Evolutionary conservation across 2,329 filamentous ascomycete species (phyloP).

Genomic region (Paecilomyces niveus): DNA sequence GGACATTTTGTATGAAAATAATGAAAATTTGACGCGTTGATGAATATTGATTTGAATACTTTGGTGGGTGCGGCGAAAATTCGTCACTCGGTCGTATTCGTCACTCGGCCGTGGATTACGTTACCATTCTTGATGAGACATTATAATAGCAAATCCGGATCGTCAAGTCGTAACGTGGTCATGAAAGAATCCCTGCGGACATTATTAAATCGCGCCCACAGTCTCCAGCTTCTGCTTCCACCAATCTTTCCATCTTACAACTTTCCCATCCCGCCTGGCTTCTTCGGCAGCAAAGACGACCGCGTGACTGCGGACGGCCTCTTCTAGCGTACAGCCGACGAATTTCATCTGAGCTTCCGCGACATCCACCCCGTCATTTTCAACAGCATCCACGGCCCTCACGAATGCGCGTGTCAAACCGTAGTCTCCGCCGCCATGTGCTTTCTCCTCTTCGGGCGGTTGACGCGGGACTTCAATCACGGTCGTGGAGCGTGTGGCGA

Average conservation of each 20-base stretch:
- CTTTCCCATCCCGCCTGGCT: conserved; percentile 60
- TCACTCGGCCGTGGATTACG: too few relatives aligned
- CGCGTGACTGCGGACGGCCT: conserved; percentile 81
- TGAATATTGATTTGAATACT: too few relatives aligned
- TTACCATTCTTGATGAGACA: neutral
- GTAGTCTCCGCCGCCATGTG: conserved; percentile 70
- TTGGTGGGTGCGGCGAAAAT: too few relatives aligned
- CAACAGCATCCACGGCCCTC: conserved; percentile 70
- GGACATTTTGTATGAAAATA: too few relatives aligned
- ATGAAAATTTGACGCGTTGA: too few relatives aligned
- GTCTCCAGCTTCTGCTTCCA: conserved; percentile 53
- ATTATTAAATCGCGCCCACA: conserved; percentile 1
- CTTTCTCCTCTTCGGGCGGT: conserved; percentile 47
- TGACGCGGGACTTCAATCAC: conserved; percentile 54
- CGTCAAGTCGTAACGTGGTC: neutral
- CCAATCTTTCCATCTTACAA: conserved; percentile 71
- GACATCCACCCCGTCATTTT: conserved; percentile 60
- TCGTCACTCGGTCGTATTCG: too few relatives aligned
- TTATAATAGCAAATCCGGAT: neutral
- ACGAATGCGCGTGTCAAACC: conserved; percentile 79
- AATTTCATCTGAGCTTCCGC: conserved; percentile 65
- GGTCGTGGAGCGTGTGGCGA: conserved; percentile 49
- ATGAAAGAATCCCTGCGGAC: neutral
- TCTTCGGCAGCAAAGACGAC: conserved; percentile 93
- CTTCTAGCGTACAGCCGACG: conserved; percentile 77